Evolutionary conservation across 139 green algal genomes (phyloP), one percentile per base, ranked within the genome.

Genomic region (Mesotaenium endlicherianum): DNA sequence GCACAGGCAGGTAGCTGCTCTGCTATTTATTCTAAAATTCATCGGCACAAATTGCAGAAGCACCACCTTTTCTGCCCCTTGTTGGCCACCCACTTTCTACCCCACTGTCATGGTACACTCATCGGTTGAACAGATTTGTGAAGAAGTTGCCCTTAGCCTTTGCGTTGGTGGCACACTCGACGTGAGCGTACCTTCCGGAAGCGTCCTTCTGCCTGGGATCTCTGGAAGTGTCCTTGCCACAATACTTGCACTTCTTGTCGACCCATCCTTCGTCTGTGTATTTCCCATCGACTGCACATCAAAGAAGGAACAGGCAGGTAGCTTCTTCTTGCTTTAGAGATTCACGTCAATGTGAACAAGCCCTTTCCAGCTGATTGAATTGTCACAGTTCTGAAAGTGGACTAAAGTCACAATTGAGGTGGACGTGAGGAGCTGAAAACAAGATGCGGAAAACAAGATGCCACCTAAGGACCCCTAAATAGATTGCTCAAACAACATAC

Each of bases 201-300:
- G 41, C 34, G 8, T 78, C 70, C 31, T 78, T 78, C 47, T 78
- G 70, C 47, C 70, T n/a, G 5, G 70, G 70, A 49, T 45, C 70
- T 4, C 20, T 6, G 31, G 70, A 78, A 3, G 70, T 78, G 70
- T 78, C 70, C 31, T 78, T 78, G 16, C 47, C 47, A 31, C 70
- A 78, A 6, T 78, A 78, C 6, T 55, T 49, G 70, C 70, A 78
- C 41, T 5, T 78, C 70, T 78, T 78, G 70, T 78, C 70, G 30
- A 78, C 70, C 70, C 70, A 78, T 14, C 70, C 70, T 6, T 38
- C 47, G 30, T 78, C 70, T 31, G 42, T 31, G 42, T 78, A 78
- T n/a, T 78, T 31, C 14, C 70, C 70, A 3, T 49, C 70, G 30
- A 78, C 70, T 78, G 70, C 14, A 78, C 20, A 11, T 38, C 20